Evolutionary conservation across 495 filamentous ascomycete species (phyloP), one percentile per base, ranked within the genome.

Genomic region (Aspergillus mulundensis): DNA sequence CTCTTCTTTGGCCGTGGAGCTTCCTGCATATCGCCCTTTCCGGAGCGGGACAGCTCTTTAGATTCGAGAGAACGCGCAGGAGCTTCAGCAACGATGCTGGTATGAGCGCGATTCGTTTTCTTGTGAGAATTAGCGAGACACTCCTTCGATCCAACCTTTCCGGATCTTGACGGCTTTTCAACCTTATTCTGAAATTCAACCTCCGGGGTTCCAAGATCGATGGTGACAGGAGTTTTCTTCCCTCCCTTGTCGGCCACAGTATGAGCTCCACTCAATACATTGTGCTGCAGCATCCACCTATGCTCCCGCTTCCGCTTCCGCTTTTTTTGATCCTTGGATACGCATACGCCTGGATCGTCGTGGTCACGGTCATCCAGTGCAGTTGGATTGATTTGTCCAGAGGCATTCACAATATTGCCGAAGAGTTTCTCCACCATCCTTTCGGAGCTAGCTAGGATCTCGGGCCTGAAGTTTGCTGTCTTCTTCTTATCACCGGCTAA

Each of bases 251-350:
- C 7, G 43, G 14, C 23, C 20, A 28, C 4, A 21, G 19, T 1
- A 21, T 23, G 39, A n/a, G n/a, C 8, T 40, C 14, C 3, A 16
- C 38, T 21, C 32, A 25, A 16, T 50, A 4, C 25, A 28, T 8
- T 8, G 25, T 8, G 4, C 25, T 28, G 25, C 25, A 28, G 25
- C 8, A 4, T 15, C 44, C 16, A 19, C 14, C 34, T 12, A 15
- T 21, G 19, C 24, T 41, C 39, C 7, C 54, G 43, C 47, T 66
- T 64, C 36, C 48, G 57, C 45, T 61, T 64, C 15, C 50, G 64
- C 20, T 58, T 28, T 23, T 68, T 63, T n/a, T 48, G 57, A 7
- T 24, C 11, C 11, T 59, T 18, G 57, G 16, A 14, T 10, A 41
- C 15, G 21, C 23, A 15, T 3, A n/a, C n/a, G n/a, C n/a, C 23